phyloP scores from a whole-genome alignment of 495 filamentous ascomycete species.

The Lineolata rhizophorae region DNA sequence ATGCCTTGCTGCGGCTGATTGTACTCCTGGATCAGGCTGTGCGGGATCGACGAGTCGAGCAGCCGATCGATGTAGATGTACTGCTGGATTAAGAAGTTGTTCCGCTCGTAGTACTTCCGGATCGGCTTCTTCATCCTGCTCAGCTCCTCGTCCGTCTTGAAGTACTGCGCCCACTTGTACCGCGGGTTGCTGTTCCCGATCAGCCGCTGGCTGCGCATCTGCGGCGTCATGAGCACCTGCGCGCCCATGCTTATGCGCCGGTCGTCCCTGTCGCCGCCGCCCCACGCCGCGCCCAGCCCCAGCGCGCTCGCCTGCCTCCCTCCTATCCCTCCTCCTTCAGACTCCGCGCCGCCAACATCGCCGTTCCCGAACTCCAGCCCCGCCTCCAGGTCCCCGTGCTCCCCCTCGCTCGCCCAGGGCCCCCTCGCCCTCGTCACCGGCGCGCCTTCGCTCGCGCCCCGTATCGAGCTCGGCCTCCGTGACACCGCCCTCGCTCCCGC shows the following conservation, averaged over 20 bases:
- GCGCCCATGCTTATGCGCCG: constrained; percentile 18
- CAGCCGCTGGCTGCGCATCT: constrained; percentile 56
- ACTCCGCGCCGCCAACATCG: too few species aligned
- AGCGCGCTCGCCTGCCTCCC: too few species aligned
- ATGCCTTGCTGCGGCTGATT: constrained; percentile 28
- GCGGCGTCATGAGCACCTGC: constrained; percentile 35
- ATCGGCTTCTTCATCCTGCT: constrained; percentile 39
- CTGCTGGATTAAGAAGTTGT: constrained; percentile 61
- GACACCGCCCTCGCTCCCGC: not conserved
- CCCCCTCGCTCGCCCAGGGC: not conserved
- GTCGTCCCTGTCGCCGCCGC: constrained; percentile 1
- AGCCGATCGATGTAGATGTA: constrained; percentile 86
- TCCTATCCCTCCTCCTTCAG: too few species aligned
- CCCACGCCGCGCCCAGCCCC: too few species aligned
- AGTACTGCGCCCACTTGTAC: constrained; percentile 56
- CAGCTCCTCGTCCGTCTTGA: constrained; percentile 45
- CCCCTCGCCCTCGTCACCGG: not conserved
- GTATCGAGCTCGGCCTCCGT: not conserved
- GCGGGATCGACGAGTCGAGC: constrained; percentile 70
- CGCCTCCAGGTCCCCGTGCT: not conserved
- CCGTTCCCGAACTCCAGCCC: not conserved
- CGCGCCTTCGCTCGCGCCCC: not conserved
- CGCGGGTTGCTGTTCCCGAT: constrained; percentile 58
- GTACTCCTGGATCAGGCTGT: constrained; percentile 75
- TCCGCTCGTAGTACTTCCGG: constrained; percentile 65